A percentile compares a stretch with the other conserved stretches of the same genome.
phyloP scores from a whole-genome alignment of 1,139 yeast species.

The Yamadazyma oceani region DNA sequence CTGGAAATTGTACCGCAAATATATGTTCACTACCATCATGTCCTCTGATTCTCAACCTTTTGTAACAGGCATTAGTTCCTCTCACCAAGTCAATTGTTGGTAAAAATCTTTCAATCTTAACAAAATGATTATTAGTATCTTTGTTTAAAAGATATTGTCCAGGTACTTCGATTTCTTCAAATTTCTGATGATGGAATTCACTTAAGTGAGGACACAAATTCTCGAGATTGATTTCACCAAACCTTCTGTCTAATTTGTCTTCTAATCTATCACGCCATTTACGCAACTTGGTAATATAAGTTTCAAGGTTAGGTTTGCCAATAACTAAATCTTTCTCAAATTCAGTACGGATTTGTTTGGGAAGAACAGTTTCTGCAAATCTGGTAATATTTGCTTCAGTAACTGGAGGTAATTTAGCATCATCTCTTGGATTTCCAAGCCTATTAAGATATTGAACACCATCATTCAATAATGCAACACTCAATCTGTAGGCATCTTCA shows the following conservation, averaged over 20 bases:
- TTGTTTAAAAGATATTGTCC: conserved; percentile 88
- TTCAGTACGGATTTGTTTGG: conserved; percentile 85
- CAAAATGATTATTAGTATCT: conserved; percentile 83
- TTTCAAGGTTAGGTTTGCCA: conserved; percentile 85
- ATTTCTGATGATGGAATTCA: conserved; percentile 97
- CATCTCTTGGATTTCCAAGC: conserved; percentile 81
- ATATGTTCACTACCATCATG: conserved; percentile 90
- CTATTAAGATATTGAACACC: conserved; percentile 88
- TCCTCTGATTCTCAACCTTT: conserved; percentile 86
- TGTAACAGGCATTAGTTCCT: conserved; percentile 90
- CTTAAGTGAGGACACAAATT: conserved; percentile 91
- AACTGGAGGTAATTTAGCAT: conserved; percentile 84
- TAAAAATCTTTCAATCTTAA: conserved; percentile 89
- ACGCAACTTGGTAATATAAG: conserved; percentile 78
- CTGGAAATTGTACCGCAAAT: conserved; percentile 96
- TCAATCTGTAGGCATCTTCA: conserved; percentile 92
- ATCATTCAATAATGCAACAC: conserved; percentile 89
- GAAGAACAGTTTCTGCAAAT: conserved; percentile 91
- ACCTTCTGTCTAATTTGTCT: conserved; percentile 82
- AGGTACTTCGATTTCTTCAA: conserved; percentile 96
- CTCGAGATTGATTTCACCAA: conserved; percentile 78
- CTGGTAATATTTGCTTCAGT: conserved; percentile 88
- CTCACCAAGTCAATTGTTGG: conserved; percentile 88
- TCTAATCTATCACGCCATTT: conserved; percentile 94
- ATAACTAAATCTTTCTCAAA: conserved; percentile 89